A percentile compares a stretch with the other conserved stretches of the same genome.
These are phyloP conservation scores for Hondaea fermentalgiana DNA, from an alignment of 108 stramenopile genomes.

Conservation along the genomic window DNA sequence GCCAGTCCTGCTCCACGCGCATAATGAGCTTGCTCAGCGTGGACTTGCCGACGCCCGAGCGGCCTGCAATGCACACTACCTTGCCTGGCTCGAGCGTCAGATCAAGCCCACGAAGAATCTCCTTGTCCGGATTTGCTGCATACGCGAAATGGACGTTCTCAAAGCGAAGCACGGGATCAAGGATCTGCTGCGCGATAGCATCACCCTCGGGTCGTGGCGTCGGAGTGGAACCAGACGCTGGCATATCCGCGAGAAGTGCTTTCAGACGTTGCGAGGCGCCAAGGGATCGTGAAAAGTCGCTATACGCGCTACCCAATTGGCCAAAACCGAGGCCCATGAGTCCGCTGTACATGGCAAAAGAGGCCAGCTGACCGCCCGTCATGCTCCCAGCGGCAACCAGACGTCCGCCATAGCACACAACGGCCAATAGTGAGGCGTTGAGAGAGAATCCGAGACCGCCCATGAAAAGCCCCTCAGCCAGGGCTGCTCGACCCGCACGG, in stretches of 20 bases:
- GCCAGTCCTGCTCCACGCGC: neutral
- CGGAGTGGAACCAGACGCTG: neutral
- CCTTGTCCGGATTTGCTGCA: neutral
- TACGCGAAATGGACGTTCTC: neutral
- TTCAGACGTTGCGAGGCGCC: neutral
- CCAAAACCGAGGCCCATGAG: neutral
- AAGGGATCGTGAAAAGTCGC: neutral
- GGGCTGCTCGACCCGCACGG: neutral
- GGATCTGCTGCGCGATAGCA: neutral
- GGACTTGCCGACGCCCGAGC: neutral
- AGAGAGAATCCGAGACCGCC: neutral
- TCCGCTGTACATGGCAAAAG: neutral
- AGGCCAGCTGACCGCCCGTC: neutral
- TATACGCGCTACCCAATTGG: neutral
- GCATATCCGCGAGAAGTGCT: neutral
- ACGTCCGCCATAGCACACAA: neutral
- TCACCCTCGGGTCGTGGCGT: neutral
- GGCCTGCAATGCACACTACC: neutral
- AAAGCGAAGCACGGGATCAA: neutral
- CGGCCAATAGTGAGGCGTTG: neutral
- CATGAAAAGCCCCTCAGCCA: constrained; percentile 8
- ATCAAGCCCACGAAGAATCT: neutral
- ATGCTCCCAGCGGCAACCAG: neutral
- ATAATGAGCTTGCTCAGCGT: neutral
- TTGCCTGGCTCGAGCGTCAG: neutral